Percentiles rank a stretch among this genome's conserved stretches.
Evolutionary conservation across 306 rosid species (phyloP).

Genomic region (Rosa persica): DNA sequence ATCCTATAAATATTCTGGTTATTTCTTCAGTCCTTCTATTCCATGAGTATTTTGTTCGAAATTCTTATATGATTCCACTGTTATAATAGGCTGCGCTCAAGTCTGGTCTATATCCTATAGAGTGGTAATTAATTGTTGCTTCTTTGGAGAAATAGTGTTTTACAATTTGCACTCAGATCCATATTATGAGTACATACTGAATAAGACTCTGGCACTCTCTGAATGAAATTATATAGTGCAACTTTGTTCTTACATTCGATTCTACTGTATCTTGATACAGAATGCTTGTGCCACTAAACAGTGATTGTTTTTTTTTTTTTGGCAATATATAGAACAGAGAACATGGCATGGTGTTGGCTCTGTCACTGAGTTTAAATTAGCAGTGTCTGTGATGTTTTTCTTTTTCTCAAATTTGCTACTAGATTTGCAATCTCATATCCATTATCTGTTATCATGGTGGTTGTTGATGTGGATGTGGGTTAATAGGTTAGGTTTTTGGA

Average conservation of each 20-base stretch:
- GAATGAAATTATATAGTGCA: background rate
- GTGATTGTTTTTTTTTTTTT: background rate
- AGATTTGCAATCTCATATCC: background rate
- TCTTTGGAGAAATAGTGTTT: background rate
- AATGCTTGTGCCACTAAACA: background rate
- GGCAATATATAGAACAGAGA: background rate
- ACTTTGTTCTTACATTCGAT: background rate
- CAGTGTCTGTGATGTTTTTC: background rate
- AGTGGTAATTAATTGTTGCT: background rate
- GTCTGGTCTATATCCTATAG: background rate
- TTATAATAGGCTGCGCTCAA: background rate
- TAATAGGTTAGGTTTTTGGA: background rate
- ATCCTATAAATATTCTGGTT: background rate
- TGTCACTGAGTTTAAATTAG: constrained; percentile 2
- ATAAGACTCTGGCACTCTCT: background rate
- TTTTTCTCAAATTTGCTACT: background rate
- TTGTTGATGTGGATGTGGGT: background rate
- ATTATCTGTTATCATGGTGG: background rate
- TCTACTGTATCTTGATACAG: background rate
- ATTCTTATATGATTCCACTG: background rate
- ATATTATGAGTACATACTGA: background rate
- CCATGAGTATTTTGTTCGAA: background rate
- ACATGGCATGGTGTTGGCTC: background rate
- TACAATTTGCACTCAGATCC: background rate
- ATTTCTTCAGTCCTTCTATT: constrained; percentile 5